Base-by-base conservation (phyloP, 495 filamentous ascomycete genomes). In the Penicillium waksmanii region DNA sequence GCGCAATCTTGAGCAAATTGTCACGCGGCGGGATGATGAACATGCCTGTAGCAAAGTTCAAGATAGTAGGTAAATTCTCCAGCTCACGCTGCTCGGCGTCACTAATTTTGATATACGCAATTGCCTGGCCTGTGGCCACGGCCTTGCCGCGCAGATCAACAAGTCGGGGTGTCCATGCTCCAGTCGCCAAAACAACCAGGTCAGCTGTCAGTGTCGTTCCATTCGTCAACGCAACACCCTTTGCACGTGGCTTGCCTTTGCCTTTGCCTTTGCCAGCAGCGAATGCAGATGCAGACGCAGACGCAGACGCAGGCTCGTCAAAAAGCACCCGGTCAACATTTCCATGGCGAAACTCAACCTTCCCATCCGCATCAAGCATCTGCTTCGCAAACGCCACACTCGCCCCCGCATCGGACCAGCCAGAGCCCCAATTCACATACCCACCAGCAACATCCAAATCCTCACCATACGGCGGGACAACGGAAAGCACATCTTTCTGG, bases 351-450 rank as follows among this genome's bases (percentile, higher is more conserved):
- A 94, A 92, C 8, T 54, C 66, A 5, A 96, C 86, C 27, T 87
- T 82, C 4, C 78, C 81, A 17, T 81, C 85, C 19, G 72, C 66
- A 51, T 85, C 82, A 23, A 91, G 73, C 66, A 81, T 85, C 19
- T 71, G 62, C 85, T 95, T 91, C 13, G 81, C 81, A 72, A 81
- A 90, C 13, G 69, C 68, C 81, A 97, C 92, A 10, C 83, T 82
- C 0, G 79, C 85, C 46, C 87, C 89, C 0, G 93, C 92, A 66
- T 98, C 84, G 6, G 85, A 90, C 94, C 93, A 97, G 2, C 95
- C 95, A 52, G 84, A 87, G 1, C 77, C 80, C 66, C 80, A 77
- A 69, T 97, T 98, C 46, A 96, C 71, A 73, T 98, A 98, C 2
- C 94, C 94, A 61, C 42, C 91, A 82, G 57, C 82, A 71, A 64